Evolutionary conservation across 257 asterid species (phyloP), one percentile per base, ranked within the genome.

Genomic region (Catharanthus roseus): DNA sequence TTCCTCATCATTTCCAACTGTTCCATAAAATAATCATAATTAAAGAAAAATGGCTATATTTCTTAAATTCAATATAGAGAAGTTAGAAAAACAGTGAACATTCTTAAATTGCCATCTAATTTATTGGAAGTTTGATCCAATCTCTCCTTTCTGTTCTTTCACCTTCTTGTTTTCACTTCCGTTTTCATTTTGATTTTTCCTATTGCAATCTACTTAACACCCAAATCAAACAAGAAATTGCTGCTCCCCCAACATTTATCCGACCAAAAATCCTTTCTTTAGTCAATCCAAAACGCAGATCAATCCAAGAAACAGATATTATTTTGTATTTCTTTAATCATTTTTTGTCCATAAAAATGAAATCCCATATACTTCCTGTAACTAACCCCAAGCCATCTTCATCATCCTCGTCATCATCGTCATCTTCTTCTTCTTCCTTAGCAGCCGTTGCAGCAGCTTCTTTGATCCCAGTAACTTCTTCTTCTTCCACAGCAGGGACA

Each of bases 341-440:
- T 60, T 29, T n/a, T 58, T 9, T 29, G 39, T 45, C 13, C 33
- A 2, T 39, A 69, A 77, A 49, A 54, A 83, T 88, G 95, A 79
- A 54, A 57, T 66, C 84, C 26, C 70, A 67, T 54, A 56, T 79
- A 69, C 93, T 89, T 38, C 96, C 95, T 6, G 71, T 89, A 74
- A 80, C 91, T 4, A 79, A 81, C 54, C 87, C 89, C 45, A 68
- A 26, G 5, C 57, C 72, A 51, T 56, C 65, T 26, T 57, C 79
- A 7, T 65, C 84, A 68, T 50, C 51, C 7, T 2, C 41, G 3
- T 1, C 80, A 13, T 63, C n/a, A 51, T 56, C 65, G 28, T 57
- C 79, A 7, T 65, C 84, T 65, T 50, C 85, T 11, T 76, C 87
- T n/a, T 71, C 91, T 5, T 73, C 80, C 6, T 66, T 81, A 50